A percentile compares a stretch with the other conserved stretches of the same genome.
Conservation (phyloP, 2,329 filamentous ascomycete species). For the Beauveria sp. region DNA sequence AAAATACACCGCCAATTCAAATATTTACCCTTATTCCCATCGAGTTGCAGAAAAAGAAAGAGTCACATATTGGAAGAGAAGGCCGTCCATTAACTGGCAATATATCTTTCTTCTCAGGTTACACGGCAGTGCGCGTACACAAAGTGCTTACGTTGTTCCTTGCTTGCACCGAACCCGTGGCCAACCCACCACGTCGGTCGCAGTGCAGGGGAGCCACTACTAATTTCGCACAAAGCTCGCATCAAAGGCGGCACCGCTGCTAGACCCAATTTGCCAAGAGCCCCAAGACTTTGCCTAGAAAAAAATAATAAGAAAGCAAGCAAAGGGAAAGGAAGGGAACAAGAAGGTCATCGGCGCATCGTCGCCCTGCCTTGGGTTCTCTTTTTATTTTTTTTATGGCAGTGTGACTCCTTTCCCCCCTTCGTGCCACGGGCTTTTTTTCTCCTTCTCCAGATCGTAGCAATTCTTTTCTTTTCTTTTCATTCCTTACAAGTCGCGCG, state of each 20-base stretch:
- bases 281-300: constrained; percentile 7
- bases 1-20: not conserved
- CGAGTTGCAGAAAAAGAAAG: not conserved
- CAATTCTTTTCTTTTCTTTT: too few species aligned
- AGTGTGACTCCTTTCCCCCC: not conserved
- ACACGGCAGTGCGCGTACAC: not conserved
- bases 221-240: not conserved
- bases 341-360: constrained; percentile 1
- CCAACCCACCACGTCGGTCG: not conserved
- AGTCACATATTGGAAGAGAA: not conserved
- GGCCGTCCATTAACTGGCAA: not conserved
- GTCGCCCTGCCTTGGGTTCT: not conserved
- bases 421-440: not conserved
- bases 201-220: not conserved
- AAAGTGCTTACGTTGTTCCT: not conserved
- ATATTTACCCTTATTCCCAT: not conserved
- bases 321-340: not conserved
- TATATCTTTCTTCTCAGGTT: not conserved
- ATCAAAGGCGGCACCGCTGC: constrained; percentile 5
- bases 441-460: not conserved
- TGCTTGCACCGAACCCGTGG: not conserved
- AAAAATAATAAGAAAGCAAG: not conserved
- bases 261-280: constrained; percentile 10
- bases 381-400: not conserved
- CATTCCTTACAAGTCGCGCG: too few species aligned